These are phyloP conservation scores for Wickerhamiella spandovensis DNA, from an alignment of 805 yeast genomes.

Conservation along the genomic window DNA sequence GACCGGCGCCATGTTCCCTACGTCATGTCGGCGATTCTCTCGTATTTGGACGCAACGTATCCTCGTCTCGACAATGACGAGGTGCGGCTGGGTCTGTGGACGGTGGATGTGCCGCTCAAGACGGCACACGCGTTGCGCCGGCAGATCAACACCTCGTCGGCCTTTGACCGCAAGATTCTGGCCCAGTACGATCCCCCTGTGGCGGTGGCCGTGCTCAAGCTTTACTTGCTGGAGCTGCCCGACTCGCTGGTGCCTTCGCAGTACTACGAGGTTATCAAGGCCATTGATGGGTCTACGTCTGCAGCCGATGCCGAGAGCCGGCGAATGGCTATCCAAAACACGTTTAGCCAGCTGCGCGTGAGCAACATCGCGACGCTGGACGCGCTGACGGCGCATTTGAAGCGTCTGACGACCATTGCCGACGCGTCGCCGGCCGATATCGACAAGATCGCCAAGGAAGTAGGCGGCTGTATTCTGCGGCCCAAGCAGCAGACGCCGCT, in stretches of 20 bases:
- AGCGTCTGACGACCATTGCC: slow-evolving; percentile 43
- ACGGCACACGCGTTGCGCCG: slow-evolving; percentile 49
- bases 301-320: slow-evolving; percentile 28
- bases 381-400: slow-evolving; percentile 65
- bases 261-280: slow-evolving; percentile 52
- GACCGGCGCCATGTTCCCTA: slow-evolving; percentile 65
- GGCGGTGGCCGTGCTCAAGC: slow-evolving; percentile 54
- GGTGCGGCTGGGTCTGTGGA: slow-evolving; percentile 57
- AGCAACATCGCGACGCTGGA: slow-evolving; percentile 68
- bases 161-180: slow-evolving; percentile 21
- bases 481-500: slow-evolving; percentile 34
- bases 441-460: slow-evolving; percentile 43
- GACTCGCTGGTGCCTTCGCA: slow-evolving; percentile 57
- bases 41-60: slow-evolving; percentile 54
- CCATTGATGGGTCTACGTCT: slow-evolving; percentile 36
- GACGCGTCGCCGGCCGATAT: slow-evolving; percentile 24
- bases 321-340: slow-evolving; percentile 49
- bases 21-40: slow-evolving; percentile 47
- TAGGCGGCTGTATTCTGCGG: slow-evolving; percentile 48
- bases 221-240: slow-evolving; percentile 68
- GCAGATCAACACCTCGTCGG: slow-evolving; percentile 23
- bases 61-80: slow-evolving; percentile 55
- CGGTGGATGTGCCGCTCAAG: slow-evolving; percentile 45
- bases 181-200: slow-evolving; percentile 37
- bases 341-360: slow-evolving; percentile 52